Evolutionary conservation across 345 rosid genomes (phyloP), one percentile per base, ranked within the genome.

Genomic region (Dovyalis caffra): DNA sequence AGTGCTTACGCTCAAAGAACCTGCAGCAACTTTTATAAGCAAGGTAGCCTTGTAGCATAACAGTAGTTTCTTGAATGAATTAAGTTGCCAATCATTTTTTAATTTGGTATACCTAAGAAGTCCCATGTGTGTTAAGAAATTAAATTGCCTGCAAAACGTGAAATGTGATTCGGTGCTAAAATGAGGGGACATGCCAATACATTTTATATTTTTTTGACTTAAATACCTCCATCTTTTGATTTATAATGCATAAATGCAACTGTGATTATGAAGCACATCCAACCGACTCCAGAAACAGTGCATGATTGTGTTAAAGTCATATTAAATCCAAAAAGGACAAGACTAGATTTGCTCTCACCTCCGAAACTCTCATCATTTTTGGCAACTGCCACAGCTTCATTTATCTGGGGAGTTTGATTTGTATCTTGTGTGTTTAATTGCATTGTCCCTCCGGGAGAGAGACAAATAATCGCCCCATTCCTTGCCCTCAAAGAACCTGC

Each of bases 401-500:
- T 74, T 67, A 66, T 21, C 12, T 26, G 73, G 62, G 73, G 21
- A 56, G 37, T 57, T 62, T 0, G 78, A 53, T 26, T 51, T 53
- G 66, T 32, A 43, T 77, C 74, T 56, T 40, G 43, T 23, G 57
- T 12, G 21, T 35, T 47, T 1, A 18, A 14, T 29, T 72, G 75
- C 66, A 40, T 26, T 14, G 71, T n/a, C 20, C 65, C 58, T 18
- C 66, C 66, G n/a, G 58, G 18, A 25, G 38, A 14, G 1, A 20
- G 11, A 56, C 35, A 23, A 74, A 23, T 18, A 38, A 43, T 35
- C 33, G 12, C 57, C 37, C 25, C 64, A 28, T 40, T n/a, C 9
- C 1, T 65, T 57, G 15, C 65, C n/a, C 6, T 47, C 16, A 69
- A 45, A 63, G 77, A 72, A 74, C 73, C 83, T 83, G 65, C 70